A percentile compares a stretch with the other conserved stretches of the same genome.
Conservation (phyloP, 257 asterid species). For the Plantago ovata region DNA sequence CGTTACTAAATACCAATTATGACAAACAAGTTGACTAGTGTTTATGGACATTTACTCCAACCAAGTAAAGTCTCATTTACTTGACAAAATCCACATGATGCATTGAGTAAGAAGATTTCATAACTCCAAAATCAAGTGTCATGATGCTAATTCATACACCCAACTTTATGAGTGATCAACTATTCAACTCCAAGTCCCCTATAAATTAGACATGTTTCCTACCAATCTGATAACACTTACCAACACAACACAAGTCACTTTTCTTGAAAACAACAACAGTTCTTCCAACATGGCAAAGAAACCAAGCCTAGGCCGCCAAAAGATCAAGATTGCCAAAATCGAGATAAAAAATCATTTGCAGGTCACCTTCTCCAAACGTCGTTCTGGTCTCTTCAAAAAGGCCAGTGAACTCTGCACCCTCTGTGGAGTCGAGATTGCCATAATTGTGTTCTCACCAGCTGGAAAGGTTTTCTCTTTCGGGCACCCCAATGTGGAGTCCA, state of each 20-base stretch:
- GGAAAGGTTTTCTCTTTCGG: slow-evolving; percentile 79
- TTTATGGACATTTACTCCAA: slow-evolving; percentile 18
- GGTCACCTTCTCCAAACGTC: slow-evolving; percentile 72
- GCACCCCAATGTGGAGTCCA: slow-evolving; percentile 57
- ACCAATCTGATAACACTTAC: neutral
- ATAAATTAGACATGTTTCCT: slow-evolving; percentile 22
- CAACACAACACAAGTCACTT: neutral
- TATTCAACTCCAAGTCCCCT: slow-evolving; percentile 9
- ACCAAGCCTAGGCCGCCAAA: slow-evolving; percentile 66
- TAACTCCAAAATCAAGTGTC: slow-evolving; percentile 54
- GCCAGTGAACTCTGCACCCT: slow-evolving; percentile 74
- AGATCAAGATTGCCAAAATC: slow-evolving; percentile 71
- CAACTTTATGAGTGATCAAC: neutral
- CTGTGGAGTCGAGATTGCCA: slow-evolving; percentile 61
- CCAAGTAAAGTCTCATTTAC: slow-evolving; percentile 15
- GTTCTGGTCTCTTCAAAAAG: slow-evolving; percentile 63
- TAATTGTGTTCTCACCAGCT: slow-evolving; percentile 67
- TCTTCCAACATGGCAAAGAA: slow-evolving; percentile 44
- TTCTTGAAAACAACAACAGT: neutral
- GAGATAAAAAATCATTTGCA: slow-evolving; percentile 59
- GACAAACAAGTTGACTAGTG: slow-evolving; percentile 21
- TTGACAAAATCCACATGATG: slow-evolving; percentile 17
- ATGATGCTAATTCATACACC: slow-evolving; percentile 17
- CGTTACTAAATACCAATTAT: slow-evolving; percentile 5
- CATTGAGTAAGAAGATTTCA: slow-evolving; percentile 34